These are phyloP conservation scores for Teratosphaeria nubilosa DNA, from an alignment of 2,329 filamentous ascomycete species.

Conservation along the genomic window DNA sequence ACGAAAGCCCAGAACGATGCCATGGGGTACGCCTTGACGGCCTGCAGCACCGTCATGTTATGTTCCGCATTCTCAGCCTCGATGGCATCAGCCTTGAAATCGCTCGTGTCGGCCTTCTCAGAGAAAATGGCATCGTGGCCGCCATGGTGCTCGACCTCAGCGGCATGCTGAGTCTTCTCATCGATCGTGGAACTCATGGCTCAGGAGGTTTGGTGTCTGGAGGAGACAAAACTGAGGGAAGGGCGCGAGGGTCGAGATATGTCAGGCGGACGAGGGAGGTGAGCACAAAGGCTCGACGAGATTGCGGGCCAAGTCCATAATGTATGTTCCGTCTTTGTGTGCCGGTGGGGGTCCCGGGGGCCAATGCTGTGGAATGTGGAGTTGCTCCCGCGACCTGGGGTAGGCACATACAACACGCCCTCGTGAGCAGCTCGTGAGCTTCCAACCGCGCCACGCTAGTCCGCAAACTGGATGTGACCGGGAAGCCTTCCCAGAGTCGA, in stretches of 20 bases:
- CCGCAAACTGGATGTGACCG: not conserved
- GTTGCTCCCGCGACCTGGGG: not conserved
- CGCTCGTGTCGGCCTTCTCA: conserved; percentile 20
- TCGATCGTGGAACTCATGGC: not conserved
- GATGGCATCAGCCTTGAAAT: conserved; percentile 45
- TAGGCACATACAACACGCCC: not conserved
- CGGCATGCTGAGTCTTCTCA: not conserved
- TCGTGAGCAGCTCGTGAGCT: not conserved
- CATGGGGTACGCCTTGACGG: conserved; percentile 43
- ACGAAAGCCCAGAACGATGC: conserved; percentile 47
- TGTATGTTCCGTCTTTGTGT: not conserved
- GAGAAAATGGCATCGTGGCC: conserved; percentile 5
- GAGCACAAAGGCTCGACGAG: not conserved
- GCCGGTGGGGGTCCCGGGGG: no score
- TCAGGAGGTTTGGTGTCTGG: not conserved
- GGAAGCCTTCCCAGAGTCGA: not conserved
- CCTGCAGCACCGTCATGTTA: conserved; percentile 40
- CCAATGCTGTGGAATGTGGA: not conserved
- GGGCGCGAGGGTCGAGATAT: not conserved
- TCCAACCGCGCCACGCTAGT: not conserved
- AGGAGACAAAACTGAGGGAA: not conserved
- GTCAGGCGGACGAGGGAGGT: not conserved
- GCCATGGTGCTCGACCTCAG: not conserved
- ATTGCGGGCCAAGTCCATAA: not conserved
- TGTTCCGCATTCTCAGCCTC: conserved; percentile 48